Evolutionary conservation across 305 asterid species (phyloP), one percentile per base, ranked within the genome.

Genomic region (Plantago lanceolata): DNA sequence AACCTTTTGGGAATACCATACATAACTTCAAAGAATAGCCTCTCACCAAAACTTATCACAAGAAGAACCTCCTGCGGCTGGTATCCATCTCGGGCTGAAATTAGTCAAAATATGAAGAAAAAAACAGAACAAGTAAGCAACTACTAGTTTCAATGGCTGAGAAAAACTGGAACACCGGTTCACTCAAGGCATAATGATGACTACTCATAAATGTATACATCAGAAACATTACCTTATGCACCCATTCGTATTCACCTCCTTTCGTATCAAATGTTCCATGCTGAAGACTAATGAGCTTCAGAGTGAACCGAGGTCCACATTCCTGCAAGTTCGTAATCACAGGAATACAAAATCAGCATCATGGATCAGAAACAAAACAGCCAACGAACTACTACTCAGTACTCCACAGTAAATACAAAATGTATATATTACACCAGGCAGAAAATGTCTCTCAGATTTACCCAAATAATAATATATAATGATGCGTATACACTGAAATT

Each of bases 221-320:
- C 2, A 37, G 50, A 21, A 67, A 52, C 21, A 9, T 75, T 70
- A 88, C 96, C 97, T 89, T 93, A 78, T 89, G 98, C 61, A 79
- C 90, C 98, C 98, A 93, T 76, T 93, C 97, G 65, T 78, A 93
- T 79, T 93, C 98, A 60, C 97, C 96, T 54, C 88, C 87, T 78
- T 76, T 84, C 0, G 97, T 82, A 71, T 89, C 96, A 65, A 93
- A 93, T 20, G 97, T 93, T 66, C 98, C 97, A 54, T 89, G 92
- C 65, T 93, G 96, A 64, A 93, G 84, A 75, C 96, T 89, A 68
- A 73, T 77, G 57, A 93, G 82, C 75, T 93, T 93, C 81, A 93
- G 59, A n/a, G 96, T 87, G 81, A 93, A 93, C 58, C 86, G 84
- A 61, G 98, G 98, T 31, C 98, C 98, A 17, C 97, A 93, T 74